A percentile compares a stretch with the other conserved stretches of the same genome.
These are phyloP conservation scores for Endothia cerciana DNA, from an alignment of 2,329 filamentous ascomycete genomes.

Conservation along the genomic window DNA sequence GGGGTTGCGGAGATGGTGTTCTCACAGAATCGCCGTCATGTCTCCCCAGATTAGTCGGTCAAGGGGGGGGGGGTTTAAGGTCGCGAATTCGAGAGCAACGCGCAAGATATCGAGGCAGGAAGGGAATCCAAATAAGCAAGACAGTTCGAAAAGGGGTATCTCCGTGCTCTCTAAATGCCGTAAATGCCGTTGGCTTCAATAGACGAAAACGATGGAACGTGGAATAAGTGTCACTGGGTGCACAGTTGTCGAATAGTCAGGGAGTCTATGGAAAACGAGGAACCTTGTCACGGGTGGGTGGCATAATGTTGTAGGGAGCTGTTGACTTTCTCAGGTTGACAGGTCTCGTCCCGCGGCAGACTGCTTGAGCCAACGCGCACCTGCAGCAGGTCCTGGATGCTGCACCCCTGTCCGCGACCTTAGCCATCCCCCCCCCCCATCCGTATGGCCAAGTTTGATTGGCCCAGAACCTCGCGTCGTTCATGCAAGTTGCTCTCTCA, in stretches of 20 bases:
- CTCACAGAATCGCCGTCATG: slow-evolving; percentile 27
- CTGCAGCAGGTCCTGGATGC: neutral
- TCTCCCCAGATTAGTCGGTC: slow-evolving; percentile 25
- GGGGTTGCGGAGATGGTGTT: neutral
- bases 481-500: neutral
- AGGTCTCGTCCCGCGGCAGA: neutral
- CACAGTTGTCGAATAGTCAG: neutral
- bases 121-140: slow-evolving; percentile 28
- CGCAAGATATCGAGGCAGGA: slow-evolving; percentile 10
- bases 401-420: neutral
- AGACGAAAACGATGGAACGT: slow-evolving; percentile 14
- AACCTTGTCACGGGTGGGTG: neutral
- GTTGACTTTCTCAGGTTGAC: slow-evolving; percentile 17
- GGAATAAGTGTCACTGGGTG: slow-evolving; percentile 17
- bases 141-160: slow-evolving; percentile 22
- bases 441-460: slow-evolving; percentile 16
- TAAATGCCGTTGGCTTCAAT: slow-evolving; percentile 7
- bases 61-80: slow-evolving; percentile 8
- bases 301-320: neutral
- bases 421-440: slow-evolving; percentile 8
- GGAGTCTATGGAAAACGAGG: slow-evolving; percentile 4
- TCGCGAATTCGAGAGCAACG: slow-evolving; percentile 14
- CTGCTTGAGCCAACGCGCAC: slow-evolving; percentile 8
- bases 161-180: slow-evolving; percentile 23
- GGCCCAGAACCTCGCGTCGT: slow-evolving; percentile 14